A percentile compares a stretch with the other conserved stretches of the same genome.
These are phyloP conservation scores for Mycena latifolia DNA, from an alignment of 768 basidiomycete genomes.

Conservation along the genomic window DNA sequence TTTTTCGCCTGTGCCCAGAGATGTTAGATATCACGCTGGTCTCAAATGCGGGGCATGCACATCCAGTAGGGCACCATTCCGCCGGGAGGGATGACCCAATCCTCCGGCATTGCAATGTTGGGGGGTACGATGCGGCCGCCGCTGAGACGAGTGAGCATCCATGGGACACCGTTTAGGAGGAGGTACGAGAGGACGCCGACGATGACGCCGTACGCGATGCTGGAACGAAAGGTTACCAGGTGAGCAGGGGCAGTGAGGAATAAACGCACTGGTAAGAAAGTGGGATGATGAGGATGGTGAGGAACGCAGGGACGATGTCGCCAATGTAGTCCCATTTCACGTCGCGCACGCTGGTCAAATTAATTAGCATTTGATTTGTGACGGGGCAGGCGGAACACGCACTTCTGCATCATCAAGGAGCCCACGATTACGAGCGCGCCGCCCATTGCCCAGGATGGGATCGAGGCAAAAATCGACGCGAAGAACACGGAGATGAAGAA, in stretches of 20 bases:
- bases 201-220: constrained; percentile 92
- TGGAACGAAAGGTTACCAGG: constrained; percentile 42
- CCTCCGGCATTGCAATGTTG: constrained; percentile 72
- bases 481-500: constrained; percentile 93
- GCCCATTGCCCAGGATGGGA: constrained; percentile 90
- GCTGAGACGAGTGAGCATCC: constrained; percentile 64
- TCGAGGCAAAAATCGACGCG: constrained; percentile 88
- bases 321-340: constrained; percentile 94
- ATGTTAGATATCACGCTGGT: neutral
- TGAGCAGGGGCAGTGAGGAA: neutral
- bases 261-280: constrained; percentile 77
- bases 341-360: constrained; percentile 68
- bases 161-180: constrained; percentile 76
- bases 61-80: constrained; percentile 78
- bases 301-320: constrained; percentile 88
- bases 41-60: constrained; percentile 55
- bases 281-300: constrained; percentile 85
- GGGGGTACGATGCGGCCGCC: constrained; percentile 74
- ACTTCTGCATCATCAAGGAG: constrained; percentile 90
- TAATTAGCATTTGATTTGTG: neutral
- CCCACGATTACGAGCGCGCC: constrained; percentile 89
- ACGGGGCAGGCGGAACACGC: constrained; percentile 38
- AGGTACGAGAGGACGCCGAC: constrained; percentile 80
- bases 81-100: constrained; percentile 80
- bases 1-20: constrained; percentile 9